Evolutionary conservation across 177 flowering plant species (phyloP).

Genomic region (Telopea speciosissima): DNA sequence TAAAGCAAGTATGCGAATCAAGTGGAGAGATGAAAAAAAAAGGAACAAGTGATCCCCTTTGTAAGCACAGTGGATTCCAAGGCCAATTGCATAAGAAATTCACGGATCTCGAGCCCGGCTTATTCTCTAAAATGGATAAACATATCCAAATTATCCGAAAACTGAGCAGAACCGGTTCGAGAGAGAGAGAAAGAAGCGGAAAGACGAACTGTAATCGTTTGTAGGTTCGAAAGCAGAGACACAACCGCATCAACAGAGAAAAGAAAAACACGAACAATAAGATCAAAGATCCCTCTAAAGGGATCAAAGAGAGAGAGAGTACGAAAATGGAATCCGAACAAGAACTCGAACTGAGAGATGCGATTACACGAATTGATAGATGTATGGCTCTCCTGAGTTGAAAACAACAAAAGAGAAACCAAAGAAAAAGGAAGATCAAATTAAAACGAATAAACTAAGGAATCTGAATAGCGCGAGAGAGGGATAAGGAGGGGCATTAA

Average conservation of each 20-base stretch:
- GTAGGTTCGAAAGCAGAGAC: background rate
- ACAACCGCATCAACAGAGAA: background rate
- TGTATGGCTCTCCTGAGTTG: background rate
- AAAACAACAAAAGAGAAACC: background rate
- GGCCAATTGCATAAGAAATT: background rate
- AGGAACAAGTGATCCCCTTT: background rate
- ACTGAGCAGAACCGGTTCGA: background rate
- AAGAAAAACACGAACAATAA: background rate
- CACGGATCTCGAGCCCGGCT: background rate
- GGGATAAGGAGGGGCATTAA: too few species aligned
- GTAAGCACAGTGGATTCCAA: background rate
- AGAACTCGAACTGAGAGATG: too few species aligned
- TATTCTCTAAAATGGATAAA: background rate
- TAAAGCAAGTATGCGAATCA: background rate
- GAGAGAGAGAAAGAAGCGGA: background rate
- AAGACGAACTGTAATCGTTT: background rate
- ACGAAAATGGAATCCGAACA: too few species aligned
- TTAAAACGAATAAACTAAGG: background rate
- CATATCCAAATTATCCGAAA: background rate
- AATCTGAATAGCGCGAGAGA: background rate
- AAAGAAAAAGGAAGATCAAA: background rate
- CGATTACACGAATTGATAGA: background rate
- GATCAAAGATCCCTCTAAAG: background rate
- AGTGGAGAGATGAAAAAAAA: background rate
- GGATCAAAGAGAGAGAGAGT: background rate